These are phyloP conservation scores for Cystoisospora suis DNA, from an alignment of 169 alveolate genomes.

Conservation along the genomic window DNA sequence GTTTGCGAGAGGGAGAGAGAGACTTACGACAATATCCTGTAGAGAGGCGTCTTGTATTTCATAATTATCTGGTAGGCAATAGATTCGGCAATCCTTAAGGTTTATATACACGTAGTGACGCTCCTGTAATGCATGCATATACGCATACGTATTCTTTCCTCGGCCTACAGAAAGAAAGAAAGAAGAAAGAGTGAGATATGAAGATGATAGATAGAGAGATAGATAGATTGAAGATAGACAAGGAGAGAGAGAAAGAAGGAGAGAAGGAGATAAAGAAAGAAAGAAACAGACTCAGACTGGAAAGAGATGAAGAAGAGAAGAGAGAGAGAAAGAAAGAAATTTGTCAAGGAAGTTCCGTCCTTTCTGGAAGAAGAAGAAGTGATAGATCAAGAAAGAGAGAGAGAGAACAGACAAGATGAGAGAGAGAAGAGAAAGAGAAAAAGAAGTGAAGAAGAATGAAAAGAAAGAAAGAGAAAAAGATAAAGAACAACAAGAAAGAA, in stretches of 20 bases:
- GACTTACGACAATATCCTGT: conserved; percentile 89
- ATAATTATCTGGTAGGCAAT: conserved; percentile 97
- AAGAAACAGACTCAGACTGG: not conserved
- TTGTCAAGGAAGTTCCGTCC: not conserved
- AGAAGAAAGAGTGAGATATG: too few relatives aligned
- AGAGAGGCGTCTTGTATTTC: conserved; percentile 95
- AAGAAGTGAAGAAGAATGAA: too few relatives aligned
- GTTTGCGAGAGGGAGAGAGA: not conserved
- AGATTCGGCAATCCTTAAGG: conserved; percentile 84
- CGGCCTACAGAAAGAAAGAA: conserved; percentile 77
- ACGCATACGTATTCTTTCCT: conserved; percentile 94
- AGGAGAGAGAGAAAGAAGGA: not conserved
- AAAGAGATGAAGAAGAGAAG: not conserved
- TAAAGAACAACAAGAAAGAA: not conserved
- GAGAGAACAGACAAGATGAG: too few relatives aligned
- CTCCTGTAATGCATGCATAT: conserved; percentile 95
- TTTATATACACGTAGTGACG: conserved; percentile 95
- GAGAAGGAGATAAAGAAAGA: not conserved
- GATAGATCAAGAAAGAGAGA: not conserved
- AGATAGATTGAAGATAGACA: not conserved
- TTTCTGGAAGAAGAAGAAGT: not conserved
- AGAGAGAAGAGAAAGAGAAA: too few relatives aligned
- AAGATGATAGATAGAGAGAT: too few relatives aligned
- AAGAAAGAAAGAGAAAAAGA: too few relatives aligned
- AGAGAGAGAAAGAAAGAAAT: not conserved